phyloP scores from a whole-genome alignment of 2,329 filamentous ascomycete species.

The Neonectria hederae region DNA sequence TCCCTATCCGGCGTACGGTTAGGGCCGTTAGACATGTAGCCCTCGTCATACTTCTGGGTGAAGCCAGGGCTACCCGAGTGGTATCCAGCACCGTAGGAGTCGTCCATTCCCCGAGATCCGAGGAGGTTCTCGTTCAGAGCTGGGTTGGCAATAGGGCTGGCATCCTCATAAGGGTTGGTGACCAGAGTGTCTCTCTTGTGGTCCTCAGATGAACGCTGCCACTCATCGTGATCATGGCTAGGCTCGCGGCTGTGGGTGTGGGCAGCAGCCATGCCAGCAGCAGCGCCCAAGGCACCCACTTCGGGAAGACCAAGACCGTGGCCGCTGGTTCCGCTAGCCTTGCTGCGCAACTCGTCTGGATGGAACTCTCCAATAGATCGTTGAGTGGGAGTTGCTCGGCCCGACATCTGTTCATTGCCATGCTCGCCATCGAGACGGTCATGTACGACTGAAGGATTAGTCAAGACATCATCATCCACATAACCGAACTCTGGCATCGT shows the following conservation, averaged over 20 bases:
- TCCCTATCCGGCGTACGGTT: constrained; percentile 64
- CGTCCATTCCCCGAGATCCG: constrained; percentile 49
- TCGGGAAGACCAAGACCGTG: constrained; percentile 59
- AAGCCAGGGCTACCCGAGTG: constrained; percentile 66
- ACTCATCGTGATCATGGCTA: constrained; percentile 70
- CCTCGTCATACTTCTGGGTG: constrained; percentile 78
- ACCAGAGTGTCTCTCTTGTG: constrained; percentile 72
- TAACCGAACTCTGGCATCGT: constrained; percentile 83
- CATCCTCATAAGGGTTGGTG: constrained; percentile 73
- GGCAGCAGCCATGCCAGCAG: constrained; percentile 54
- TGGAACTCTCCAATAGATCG: constrained; percentile 40
- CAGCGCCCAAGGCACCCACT: constrained; percentile 62
- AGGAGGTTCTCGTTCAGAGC: constrained; percentile 62
- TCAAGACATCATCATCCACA: constrained; percentile 73
- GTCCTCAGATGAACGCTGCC: constrained; percentile 69
- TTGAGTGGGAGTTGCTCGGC: constrained; percentile 61
- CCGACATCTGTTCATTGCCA: constrained; percentile 60
- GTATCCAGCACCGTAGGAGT: constrained; percentile 56
- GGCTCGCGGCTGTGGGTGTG: constrained; percentile 60
- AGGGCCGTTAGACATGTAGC: constrained; percentile 83
- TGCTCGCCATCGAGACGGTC: constrained; percentile 70
- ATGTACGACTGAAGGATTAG: constrained; percentile 74
- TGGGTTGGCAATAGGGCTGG: constrained; percentile 69
- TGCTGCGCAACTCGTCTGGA: constrained; percentile 44
- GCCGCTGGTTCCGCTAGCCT: constrained; percentile 47